Base-by-base conservation (phyloP, 2,329 filamentous ascomycete species). In the Fusarium sp. region DNA sequence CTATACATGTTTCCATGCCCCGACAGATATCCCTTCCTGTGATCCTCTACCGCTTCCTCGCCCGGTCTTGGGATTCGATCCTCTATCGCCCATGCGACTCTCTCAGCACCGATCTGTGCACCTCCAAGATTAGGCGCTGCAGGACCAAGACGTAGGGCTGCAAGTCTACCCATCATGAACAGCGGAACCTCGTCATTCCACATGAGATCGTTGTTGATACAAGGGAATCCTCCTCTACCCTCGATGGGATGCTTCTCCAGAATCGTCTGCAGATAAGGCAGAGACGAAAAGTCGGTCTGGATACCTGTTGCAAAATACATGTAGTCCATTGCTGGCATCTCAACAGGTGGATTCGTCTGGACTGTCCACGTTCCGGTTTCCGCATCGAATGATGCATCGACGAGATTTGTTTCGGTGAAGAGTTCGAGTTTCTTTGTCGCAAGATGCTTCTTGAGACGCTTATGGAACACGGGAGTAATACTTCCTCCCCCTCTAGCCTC, bases 251-350 rank as follows among this genome's bases (percentile, higher is more conserved):
- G 83, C 20, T 88, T 84, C 5, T 81, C 67, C 11, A 87, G 79
- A 75, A 95, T 86, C 0, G 82, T 86, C 59, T 87, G 80, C 15
- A 95, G 80, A 59, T 89, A 89, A 0, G 90, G 86, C 24, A 94
- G 82, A 3, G 83, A 83, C 2, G 80, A 75, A 27, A 93, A 87
- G 68, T 94, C 84, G 0, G 88, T 87, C 51, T 88, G 85, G 41
- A 92, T 87, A 0, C 92, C 92, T 0, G 92, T 95, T 16, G 92
- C 92, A 74, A 91, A 93, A 79, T 92, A 92, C 67, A 94, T 88
- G 78, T 91, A 92, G 77, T 94, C 84, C 49, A 90, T 85, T 0
- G 80, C 78, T 0, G 90, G 89, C 13, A 92, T 75, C 1, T 80
- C 80, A 16, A 88, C 82, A 0, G 84, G 80, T 0, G 90, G 88